Percentiles rank a stretch among this genome's conserved stretches.
phyloP scores from a whole-genome alignment of 2,329 filamentous ascomycete species.

The Podosphaera aphanis region DNA sequence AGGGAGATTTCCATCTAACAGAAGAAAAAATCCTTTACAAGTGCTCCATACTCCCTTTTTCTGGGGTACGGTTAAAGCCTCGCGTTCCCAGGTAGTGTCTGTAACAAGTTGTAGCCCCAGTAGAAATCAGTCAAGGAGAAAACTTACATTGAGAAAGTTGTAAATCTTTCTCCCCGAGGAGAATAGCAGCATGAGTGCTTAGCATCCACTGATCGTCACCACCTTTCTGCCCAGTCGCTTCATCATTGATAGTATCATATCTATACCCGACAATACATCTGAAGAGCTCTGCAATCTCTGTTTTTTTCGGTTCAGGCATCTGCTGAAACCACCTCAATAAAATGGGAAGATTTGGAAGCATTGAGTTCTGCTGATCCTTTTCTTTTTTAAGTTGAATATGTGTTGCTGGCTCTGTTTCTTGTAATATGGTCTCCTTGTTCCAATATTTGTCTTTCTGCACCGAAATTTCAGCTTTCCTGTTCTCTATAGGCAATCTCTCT shows the following conservation, averaged over 20 bases:
- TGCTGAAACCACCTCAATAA: constrained; percentile 36
- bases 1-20: constrained; percentile 26
- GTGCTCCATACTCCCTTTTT: constrained; percentile 37
- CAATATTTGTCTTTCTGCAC: constrained; percentile 18
- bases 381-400: constrained; percentile 24
- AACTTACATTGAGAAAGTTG: constrained; percentile 33
- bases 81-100: constrained; percentile 36
- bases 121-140: constrained; percentile 1
- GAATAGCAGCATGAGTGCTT: constrained; percentile 37
- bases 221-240: constrained; percentile 26
- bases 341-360: constrained; percentile 33
- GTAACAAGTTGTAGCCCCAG: constrained; percentile 4
- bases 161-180: constrained; percentile 41
- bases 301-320: constrained; percentile 26
- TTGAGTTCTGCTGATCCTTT: constrained; percentile 30
- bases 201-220: constrained; percentile 44
- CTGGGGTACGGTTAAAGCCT: constrained; percentile 27
- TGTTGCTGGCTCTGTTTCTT: constrained; percentile 23
- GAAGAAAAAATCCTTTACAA: constrained; percentile 31
- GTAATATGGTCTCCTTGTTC: constrained; percentile 14
- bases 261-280: constrained; percentile 34
- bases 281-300: constrained; percentile 29
- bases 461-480: too few species aligned
- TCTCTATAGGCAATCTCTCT: too few species aligned
- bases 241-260: constrained; percentile 36